These are phyloP conservation scores for Ceratobasidium sp. DNA, from an alignment of 1,284 basidiomycete species.

Conservation along the genomic window DNA sequence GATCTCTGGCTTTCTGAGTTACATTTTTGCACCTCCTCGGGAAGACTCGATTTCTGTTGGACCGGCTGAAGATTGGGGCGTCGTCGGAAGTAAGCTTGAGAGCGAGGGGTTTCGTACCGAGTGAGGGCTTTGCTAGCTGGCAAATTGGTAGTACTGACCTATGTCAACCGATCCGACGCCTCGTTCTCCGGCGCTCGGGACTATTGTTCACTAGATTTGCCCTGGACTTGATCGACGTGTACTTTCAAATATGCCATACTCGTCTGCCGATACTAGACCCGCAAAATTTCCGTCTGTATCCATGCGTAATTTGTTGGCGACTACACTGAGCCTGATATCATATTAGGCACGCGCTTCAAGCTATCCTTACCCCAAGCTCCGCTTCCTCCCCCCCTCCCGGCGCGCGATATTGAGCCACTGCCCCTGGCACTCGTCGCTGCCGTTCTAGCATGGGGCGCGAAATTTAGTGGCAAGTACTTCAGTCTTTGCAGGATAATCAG, in stretches of 20 bases:
- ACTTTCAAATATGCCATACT: slow-evolving; percentile 64
- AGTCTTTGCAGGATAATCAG: not conserved
- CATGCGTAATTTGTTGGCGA: slow-evolving; percentile 76
- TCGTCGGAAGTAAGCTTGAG: slow-evolving; percentile 71
- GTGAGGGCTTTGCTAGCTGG: slow-evolving; percentile 59
- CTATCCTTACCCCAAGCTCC: slow-evolving; percentile 42
- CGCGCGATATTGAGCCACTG: slow-evolving; percentile 57
- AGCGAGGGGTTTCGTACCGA: slow-evolving; percentile 76
- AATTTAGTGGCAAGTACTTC: slow-evolving; percentile 62
- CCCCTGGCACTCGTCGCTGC: slow-evolving; percentile 84
- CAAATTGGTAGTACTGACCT: slow-evolving; percentile 31
- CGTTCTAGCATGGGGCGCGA: slow-evolving; percentile 91
- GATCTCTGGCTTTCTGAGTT: slow-evolving; percentile 71
- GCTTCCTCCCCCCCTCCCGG: slow-evolving; percentile 39
- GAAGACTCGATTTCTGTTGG: slow-evolving; percentile 56
- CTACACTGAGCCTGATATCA: slow-evolving; percentile 61
- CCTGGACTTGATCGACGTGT: slow-evolving; percentile 87
- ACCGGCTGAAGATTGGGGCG: slow-evolving; percentile 66
- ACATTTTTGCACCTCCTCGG: slow-evolving; percentile 71
- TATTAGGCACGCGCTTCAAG: slow-evolving; percentile 44
- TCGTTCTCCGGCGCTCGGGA: slow-evolving; percentile 38
- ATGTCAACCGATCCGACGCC: slow-evolving; percentile 41
- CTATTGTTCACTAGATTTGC: slow-evolving; percentile 69
- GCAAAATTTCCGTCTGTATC: slow-evolving; percentile 67
- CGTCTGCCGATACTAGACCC: slow-evolving; percentile 46